Evolutionary conservation across 495 filamentous ascomycete species (phyloP), one percentile per base, ranked within the genome.

Genomic region (Terfezia boudieri): DNA sequence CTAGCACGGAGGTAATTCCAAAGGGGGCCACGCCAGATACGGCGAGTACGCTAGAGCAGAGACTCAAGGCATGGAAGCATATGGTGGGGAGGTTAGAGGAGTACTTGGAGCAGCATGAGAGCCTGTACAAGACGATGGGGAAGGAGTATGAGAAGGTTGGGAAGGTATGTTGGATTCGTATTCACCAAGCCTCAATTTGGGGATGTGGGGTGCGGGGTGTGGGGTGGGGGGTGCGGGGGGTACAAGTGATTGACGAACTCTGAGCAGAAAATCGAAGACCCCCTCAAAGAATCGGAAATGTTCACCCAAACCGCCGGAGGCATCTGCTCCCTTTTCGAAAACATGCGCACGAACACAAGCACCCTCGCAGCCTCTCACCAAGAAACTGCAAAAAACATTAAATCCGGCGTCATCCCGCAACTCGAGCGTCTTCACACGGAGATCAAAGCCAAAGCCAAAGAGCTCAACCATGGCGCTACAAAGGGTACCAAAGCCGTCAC

Each of bases 101-200:
- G 52, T 98, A 95, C 65, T 75, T 98, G 57, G 67, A 70, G 41
- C 77, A 80, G 10, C 84, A 82, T 22, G 86, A 93, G 65, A 94
- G 86, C 71, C 70, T 84, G 41, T 77, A 94, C 59, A 84, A 79
- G 67, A 74, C 76, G 12, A 79, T 93, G 57, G 79, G 84, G 35
- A 96, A 95, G 72, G 90, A 96, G 65, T 90, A 93, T 61, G 87
- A 95, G 74, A 89, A 82, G 68, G 79, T 94, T 26, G 67, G 95
- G 59, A 96, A 95, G 78, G 83, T 86, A 52, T 26, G 49, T 51
- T 20, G n/a, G 6, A 20, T 51, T 17, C 49, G 14, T 20, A 14
- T 46, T 9, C 17, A 14, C 12, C 2, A 32, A 32, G 7, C 26
- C 26, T 32, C 26, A 32, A 32, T 32, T 32, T 7, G 26, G 26